phyloP scores from a whole-genome alignment of 495 filamentous ascomycete species.

The Chlorociboria aeruginascens region DNA sequence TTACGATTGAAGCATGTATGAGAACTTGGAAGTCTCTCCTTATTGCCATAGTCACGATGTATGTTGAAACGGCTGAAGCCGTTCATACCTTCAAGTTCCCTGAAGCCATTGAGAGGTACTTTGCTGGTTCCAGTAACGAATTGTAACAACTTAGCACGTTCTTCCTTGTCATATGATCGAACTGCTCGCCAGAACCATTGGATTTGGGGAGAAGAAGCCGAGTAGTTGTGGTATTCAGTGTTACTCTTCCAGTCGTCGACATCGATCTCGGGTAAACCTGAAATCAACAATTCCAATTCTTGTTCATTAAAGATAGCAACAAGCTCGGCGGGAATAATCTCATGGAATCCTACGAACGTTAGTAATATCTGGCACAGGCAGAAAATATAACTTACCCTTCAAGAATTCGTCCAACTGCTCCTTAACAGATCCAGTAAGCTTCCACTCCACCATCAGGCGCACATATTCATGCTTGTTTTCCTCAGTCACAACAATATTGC shows the following conservation, averaged over 20 bases:
- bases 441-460: slow-evolving; percentile 85
- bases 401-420: slow-evolving; percentile 94
- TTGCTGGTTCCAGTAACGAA: slow-evolving; percentile 99
- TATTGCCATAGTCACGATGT: slow-evolving; percentile 95
- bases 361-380: neutral
- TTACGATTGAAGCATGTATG: slow-evolving; percentile 99
- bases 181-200: slow-evolving; percentile 99
- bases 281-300: slow-evolving; percentile 93
- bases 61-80: slow-evolving; percentile 98
- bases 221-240: slow-evolving; percentile 97
- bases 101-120: slow-evolving; percentile 97
- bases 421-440: slow-evolving; percentile 78
- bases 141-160: slow-evolving; percentile 91
- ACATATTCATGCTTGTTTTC: slow-evolving; percentile 99
- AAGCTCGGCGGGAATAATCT: slow-evolving; percentile 89
- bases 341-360: slow-evolving; percentile 66
- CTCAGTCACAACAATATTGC: slow-evolving; percentile 87
- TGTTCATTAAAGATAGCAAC: slow-evolving; percentile 98
- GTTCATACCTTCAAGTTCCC: slow-evolving; percentile 99
- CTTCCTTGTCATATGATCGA: slow-evolving; percentile 97
- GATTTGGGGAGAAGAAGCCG: slow-evolving; percentile 85
- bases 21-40: slow-evolving; percentile 88
- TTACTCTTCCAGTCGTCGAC: slow-evolving; percentile 99
- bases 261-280: slow-evolving; percentile 91
- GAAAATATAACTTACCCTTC: slow-evolving; percentile 46